These are phyloP conservation scores for Gossypium turneri DNA, from an alignment of 345 rosid genomes.

Conservation along the genomic window DNA sequence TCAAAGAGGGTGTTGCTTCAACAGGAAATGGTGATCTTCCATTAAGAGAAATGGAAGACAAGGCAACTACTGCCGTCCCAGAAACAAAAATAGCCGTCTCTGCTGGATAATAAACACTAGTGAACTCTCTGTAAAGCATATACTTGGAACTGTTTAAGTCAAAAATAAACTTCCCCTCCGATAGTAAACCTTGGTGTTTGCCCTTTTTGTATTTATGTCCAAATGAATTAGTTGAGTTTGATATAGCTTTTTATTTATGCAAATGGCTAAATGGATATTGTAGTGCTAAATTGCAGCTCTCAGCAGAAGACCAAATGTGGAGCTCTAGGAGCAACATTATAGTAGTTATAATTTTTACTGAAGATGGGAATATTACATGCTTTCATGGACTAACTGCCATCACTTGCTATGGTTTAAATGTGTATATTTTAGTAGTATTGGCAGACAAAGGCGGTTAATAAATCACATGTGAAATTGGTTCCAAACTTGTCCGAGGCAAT, in stretches of 20 bases:
- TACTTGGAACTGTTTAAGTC: not conserved
- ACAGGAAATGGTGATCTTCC: constrained; percentile 5
- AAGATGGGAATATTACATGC: not conserved
- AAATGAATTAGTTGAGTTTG: not conserved
- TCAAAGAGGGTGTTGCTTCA: not conserved
- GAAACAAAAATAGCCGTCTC: not conserved
- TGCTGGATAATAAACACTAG: not conserved
- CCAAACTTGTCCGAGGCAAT: not conserved
- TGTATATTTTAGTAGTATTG: not conserved
- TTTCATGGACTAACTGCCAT: not conserved
- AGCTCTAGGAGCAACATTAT: not conserved
- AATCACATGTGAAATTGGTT: not conserved
- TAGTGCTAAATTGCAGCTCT: not conserved
- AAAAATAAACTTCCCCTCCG: not conserved
- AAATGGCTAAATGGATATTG: not conserved
- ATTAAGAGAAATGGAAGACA: constrained; percentile 7
- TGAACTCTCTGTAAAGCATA: not conserved
- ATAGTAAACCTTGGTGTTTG: too few relatives aligned
- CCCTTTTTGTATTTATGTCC: too few relatives aligned
- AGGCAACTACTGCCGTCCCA: not conserved
- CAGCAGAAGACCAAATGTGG: not conserved
- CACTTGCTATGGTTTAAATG: not conserved
- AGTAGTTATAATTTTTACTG: not conserved
- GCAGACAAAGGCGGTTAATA: not conserved
- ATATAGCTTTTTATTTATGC: not conserved